A percentile compares a stretch with the other conserved stretches of the same genome.
Evolutionary conservation across 805 yeast genomes (phyloP).

Genomic region (Candida maltosa): DNA sequence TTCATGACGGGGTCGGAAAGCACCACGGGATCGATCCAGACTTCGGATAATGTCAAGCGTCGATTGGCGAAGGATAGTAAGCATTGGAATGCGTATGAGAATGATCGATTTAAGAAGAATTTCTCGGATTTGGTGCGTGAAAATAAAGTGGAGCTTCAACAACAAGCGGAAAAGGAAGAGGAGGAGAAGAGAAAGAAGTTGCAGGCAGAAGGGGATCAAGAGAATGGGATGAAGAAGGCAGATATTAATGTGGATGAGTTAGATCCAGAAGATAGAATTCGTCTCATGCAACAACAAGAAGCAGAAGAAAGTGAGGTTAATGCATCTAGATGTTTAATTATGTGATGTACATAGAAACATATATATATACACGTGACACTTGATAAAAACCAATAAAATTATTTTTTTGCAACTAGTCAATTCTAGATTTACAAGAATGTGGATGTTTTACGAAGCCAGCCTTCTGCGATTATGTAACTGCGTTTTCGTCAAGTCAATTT

Average conservation of each 20-base stretch:
- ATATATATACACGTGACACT: too few species aligned
- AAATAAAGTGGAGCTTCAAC: constrained; percentile 33
- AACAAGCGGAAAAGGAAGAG: constrained; percentile 14
- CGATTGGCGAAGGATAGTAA: constrained; percentile 58
- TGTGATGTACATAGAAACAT: too few species aligned
- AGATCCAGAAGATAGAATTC: constrained; percentile 75
- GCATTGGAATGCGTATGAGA: constrained; percentile 55
- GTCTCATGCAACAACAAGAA: too few species aligned
- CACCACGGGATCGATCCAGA: constrained; percentile 77
- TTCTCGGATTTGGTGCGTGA: constrained; percentile 66
- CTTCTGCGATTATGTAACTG: too few species aligned
- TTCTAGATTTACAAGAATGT: too few species aligned
- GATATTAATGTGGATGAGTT: constrained; percentile 34
- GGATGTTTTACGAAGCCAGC: too few species aligned
- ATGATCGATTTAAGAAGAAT: constrained; percentile 53
- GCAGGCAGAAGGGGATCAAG: constrained; percentile 12
- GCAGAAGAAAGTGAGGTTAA: too few species aligned
- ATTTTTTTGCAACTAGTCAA: too few species aligned
- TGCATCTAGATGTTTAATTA: too few species aligned
- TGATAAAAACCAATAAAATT: too few species aligned
- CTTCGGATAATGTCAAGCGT: constrained; percentile 57
- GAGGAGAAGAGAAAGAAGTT: constrained; percentile 11
- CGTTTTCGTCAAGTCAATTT: too few species aligned
- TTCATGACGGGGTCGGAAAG: constrained; percentile 88
- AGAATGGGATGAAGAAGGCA: constrained; percentile 15